Conservation (phyloP, 306 rosid species). For the Carpinus viminea region DNA sequence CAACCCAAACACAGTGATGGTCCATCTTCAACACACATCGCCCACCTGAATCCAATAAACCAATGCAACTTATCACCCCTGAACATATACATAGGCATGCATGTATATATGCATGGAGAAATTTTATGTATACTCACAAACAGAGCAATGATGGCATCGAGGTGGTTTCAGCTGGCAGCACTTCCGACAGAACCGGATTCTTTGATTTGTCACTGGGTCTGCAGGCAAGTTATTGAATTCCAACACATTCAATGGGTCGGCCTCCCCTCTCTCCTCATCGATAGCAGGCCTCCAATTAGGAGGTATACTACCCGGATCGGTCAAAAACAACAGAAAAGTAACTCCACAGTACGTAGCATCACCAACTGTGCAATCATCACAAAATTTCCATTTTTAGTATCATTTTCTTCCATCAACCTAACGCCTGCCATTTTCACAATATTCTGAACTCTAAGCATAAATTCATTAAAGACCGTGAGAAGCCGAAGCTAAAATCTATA, state of each 20-base stretch:
- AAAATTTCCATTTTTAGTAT: no score
- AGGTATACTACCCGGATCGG: conserved; percentile 92
- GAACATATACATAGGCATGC: neutral
- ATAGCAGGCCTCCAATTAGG: conserved; percentile 86
- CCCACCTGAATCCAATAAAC: conserved; percentile 67
- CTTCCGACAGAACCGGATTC: conserved; percentile 76
- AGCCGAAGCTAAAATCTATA: no score
- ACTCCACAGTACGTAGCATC: no score
- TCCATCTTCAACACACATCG: conserved; percentile 99
- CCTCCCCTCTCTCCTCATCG: conserved; percentile 95
- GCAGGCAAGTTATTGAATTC: conserved; percentile 50
- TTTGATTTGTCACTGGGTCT: conserved; percentile 51
- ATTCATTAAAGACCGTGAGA: no score
- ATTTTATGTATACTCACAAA: conserved; percentile 63
- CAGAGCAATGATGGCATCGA: conserved; percentile 98
- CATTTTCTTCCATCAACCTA: no score
- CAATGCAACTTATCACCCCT: conserved; percentile 12
- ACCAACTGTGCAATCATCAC: no score
- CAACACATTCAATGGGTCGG: conserved; percentile 69
- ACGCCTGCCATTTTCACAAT: no score
- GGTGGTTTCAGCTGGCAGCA: conserved; percentile 89
- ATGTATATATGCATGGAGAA: neutral
- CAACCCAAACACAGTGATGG: conserved; percentile 99
- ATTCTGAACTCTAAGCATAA: no score
- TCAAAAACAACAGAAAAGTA: conserved; percentile 88